phyloP scores from a whole-genome alignment of 148 eudicot genomes.

The Rhododendron simsii region DNA sequence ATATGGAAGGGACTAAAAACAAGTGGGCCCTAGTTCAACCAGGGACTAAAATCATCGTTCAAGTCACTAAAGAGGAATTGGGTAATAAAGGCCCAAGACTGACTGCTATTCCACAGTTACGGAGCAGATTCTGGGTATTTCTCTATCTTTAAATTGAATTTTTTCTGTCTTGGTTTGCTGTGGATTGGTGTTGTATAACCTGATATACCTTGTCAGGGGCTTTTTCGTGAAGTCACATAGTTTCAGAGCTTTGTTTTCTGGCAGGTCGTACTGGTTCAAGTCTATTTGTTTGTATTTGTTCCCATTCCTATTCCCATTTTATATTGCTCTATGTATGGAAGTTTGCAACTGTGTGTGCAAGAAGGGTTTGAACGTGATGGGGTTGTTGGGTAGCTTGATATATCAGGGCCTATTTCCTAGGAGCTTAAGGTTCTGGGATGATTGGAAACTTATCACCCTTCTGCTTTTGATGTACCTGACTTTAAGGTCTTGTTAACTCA shows the following conservation, averaged over 20 bases:
- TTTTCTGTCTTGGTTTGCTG: slow-evolving; percentile 1
- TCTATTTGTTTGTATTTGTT: not conserved
- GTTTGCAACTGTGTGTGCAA: not conserved
- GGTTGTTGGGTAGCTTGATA: not conserved
- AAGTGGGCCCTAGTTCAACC: slow-evolving; percentile 65
- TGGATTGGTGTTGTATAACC: not conserved
- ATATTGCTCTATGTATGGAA: not conserved
- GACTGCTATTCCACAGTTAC: slow-evolving; percentile 84
- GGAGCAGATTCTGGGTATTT: slow-evolving; percentile 95
- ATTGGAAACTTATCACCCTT: not conserved
- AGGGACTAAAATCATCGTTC: slow-evolving; percentile 90
- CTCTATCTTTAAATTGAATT: slow-evolving; percentile 4
- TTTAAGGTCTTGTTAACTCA: slow-evolving; percentile 63
- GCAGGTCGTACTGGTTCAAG: not conserved
- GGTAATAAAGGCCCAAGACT: slow-evolving; percentile 82
- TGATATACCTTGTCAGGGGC: not conserved
- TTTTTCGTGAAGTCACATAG: not conserved
- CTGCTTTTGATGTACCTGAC: not conserved
- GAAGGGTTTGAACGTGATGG: not conserved
- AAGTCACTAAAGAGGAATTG: slow-evolving; percentile 91
- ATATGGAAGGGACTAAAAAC: slow-evolving; percentile 10
- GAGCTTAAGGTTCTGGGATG: not conserved
- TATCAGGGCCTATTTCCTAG: not conserved
- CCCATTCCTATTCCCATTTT: not conserved
- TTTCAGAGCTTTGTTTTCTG: not conserved